Evolutionary conservation across 805 yeast genomes (phyloP), one percentile per base, ranked within the genome.

Genomic region (Metschnikowia colocasiae): DNA sequence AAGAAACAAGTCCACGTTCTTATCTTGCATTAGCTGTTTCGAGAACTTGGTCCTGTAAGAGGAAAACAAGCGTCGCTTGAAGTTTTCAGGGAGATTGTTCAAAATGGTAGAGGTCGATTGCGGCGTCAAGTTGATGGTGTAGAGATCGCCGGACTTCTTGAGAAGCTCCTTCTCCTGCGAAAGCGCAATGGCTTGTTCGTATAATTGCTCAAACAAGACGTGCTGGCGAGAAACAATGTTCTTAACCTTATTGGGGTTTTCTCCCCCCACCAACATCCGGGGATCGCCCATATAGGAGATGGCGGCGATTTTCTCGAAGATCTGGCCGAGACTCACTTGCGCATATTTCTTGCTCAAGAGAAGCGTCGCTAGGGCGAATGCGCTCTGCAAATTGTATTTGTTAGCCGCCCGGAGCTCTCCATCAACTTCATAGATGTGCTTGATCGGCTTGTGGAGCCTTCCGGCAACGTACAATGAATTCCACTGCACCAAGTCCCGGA

Each of bases 361-460:
- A 39, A 86, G 63, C 6, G 84, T 59, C 1, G 89, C 83, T 13
- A 90, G 63, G 9, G 89, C 75, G 42, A 91, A 78, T 6, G 96
- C 97, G 47, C 83, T 82, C 44, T 81, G 75, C 50, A 94, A 69
- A 62, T 94, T 94, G 52, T 76, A 79, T 58, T 87, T 91, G 59
- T 87, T 86, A 47, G 83, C 79, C 46, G 79, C 73, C 6, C 87
- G 74, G 58, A 79, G 73, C 10, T 19, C 26, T 1, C 83, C 74
- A 48, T 83, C 82, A 1, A 49, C 45, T 57, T 82, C 87, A 52
- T 81, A 76, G 33, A 87, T 63, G 29, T 87, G 75, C 50, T 86
- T 84, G 4, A 92, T 95, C 0, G 99, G 99, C 59, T 94, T 94
- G 58, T 94, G 99, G 48, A 94, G 70, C 52, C 99, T 74, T 1